These are phyloP conservation scores for Tulasnella sp. DNA, from an alignment of 768 basidiomycete genomes.

Conservation along the genomic window DNA sequence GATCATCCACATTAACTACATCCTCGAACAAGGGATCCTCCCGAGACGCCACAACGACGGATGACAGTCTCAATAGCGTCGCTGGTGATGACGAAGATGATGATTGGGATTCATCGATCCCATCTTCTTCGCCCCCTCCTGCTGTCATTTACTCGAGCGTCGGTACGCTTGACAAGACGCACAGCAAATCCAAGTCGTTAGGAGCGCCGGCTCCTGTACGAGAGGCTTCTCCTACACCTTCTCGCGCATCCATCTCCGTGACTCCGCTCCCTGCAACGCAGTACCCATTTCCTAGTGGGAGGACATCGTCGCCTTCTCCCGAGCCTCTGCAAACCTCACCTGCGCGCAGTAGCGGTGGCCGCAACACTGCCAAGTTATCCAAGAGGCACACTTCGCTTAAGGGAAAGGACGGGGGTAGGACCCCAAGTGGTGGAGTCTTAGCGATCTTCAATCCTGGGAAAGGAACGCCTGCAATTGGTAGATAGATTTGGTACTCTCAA, in stretches of 20 bases:
- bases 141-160: conserved; percentile 8
- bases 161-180: background rate
- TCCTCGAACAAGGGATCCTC: background rate
- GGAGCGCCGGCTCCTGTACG: background rate
- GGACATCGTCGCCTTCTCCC: conserved; percentile 8
- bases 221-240: background rate
- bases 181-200: background rate
- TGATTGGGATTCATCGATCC: conserved; percentile 15
- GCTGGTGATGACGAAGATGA: conserved; percentile 9
- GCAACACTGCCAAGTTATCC: conserved; percentile 10
- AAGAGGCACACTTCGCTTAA: conserved; percentile 39
- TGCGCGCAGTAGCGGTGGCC: background rate
- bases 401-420: conserved; percentile 70
- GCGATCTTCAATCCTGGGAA: conserved; percentile 35
- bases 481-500: too few relatives aligned
- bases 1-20: conserved; percentile 6
- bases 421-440: conserved; percentile 78
- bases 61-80: background rate
- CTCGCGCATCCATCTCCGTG: background rate
- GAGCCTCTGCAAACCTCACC: background rate
- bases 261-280: background rate
- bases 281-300: conserved; percentile 17
- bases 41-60: conserved; percentile 4
- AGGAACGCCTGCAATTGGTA: background rate
- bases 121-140: conserved; percentile 15